Conservation (phyloP, 495 filamentous ascomycete species). For the Hypoxylon intermedium region DNA sequence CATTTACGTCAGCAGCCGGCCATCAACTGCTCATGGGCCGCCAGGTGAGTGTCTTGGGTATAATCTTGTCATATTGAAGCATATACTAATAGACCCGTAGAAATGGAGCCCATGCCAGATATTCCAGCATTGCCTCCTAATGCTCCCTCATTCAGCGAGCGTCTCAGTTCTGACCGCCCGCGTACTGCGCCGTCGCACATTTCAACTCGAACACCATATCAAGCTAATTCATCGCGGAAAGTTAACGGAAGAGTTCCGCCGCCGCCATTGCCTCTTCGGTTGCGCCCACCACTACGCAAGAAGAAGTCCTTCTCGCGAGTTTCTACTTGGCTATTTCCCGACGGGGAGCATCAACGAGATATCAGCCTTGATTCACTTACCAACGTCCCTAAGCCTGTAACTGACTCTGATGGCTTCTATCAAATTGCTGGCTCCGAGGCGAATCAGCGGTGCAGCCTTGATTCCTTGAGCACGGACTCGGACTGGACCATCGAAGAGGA, state of each 20-base stretch:
- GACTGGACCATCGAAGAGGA: conserved; percentile 52
- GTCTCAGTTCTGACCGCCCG: conserved; percentile 51
- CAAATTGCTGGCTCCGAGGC: conserved; percentile 51
- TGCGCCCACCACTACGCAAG: conserved; percentile 59
- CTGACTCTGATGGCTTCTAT: conserved; percentile 59
- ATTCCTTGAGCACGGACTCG: conserved; percentile 50
- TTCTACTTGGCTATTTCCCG: conserved; percentile 61
- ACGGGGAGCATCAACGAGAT: conserved; percentile 42
- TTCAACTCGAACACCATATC: conserved; percentile 25
- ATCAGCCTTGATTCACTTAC: conserved; percentile 54
- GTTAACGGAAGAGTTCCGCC: conserved; percentile 51
- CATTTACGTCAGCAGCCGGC: conserved; percentile 58
- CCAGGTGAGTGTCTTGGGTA: conserved; percentile 27
- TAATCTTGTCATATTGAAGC: not conserved
- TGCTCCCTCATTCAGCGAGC: conserved; percentile 58
- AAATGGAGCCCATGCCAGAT: conserved; percentile 54
- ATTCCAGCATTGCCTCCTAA: conserved; percentile 55
- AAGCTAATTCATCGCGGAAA: conserved; percentile 41
- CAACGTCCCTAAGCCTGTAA: conserved; percentile 56
- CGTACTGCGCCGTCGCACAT: conserved; percentile 44
- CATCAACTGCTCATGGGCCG: conserved; percentile 49
- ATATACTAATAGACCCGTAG: conserved; percentile 34
- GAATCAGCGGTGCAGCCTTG: conserved; percentile 44
- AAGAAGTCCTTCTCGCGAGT: conserved; percentile 66
- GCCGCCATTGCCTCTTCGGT: conserved; percentile 59